phyloP scores from a whole-genome alignment of 345 rosid species.

The Eucalyptus regnans region DNA sequence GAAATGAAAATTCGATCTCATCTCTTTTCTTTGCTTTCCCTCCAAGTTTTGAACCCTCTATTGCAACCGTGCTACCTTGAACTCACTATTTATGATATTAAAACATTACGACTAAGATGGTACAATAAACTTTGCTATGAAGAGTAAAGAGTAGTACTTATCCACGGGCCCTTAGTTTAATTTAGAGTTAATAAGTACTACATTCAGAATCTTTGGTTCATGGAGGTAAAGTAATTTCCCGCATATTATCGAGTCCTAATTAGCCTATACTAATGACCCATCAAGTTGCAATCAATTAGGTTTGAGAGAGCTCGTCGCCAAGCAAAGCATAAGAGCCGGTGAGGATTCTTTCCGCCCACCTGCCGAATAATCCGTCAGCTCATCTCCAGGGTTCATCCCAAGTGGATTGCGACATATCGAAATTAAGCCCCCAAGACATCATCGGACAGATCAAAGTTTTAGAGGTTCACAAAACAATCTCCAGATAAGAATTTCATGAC shows the following conservation, averaged over 20 bases:
- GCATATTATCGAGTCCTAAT: neutral
- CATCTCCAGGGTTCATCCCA: neutral
- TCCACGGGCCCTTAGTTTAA: neutral
- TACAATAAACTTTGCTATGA: neutral
- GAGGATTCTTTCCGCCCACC: neutral
- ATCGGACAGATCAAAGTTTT: neutral
- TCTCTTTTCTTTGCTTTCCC: neutral
- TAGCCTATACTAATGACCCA: neutral
- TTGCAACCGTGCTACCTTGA: rapidly evolving
- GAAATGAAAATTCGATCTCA: neutral
- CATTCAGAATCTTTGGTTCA: rapidly evolving
- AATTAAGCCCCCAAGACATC: neutral
- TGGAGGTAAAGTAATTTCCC: neutral
- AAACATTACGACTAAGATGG: neutral
- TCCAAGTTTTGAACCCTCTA: neutral
- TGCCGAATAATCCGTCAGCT: neutral
- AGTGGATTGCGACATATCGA: neutral
- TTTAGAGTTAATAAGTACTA: neutral
- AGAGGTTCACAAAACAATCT: neutral
- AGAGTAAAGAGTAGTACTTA: neutral
- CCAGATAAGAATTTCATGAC: neutral
- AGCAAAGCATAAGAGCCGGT: neutral
- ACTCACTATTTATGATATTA: neutral
- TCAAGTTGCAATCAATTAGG: neutral
- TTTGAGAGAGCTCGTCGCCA: neutral